phyloP scores from a whole-genome alignment of 805 yeast species.

The Cyberlindnera veronae region DNA sequence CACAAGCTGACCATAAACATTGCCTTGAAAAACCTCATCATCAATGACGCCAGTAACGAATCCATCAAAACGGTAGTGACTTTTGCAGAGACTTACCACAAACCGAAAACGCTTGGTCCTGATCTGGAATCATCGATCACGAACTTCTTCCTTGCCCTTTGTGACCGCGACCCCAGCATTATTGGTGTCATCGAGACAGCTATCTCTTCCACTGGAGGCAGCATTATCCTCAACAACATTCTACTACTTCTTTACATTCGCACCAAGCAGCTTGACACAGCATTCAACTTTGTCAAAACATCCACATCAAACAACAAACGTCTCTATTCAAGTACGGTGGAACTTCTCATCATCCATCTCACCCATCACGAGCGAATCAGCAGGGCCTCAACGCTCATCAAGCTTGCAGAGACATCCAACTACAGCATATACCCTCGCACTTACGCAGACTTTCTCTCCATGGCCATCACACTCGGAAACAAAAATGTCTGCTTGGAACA shows the following conservation, averaged over 20 bases:
- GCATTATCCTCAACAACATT: neutral
- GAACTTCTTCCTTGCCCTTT: neutral
- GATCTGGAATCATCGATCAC: neutral
- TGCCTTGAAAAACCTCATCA: neutral
- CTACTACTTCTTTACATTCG: conserved; percentile 12
- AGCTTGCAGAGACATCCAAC: conserved; percentile 1
- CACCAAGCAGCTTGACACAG: conserved; percentile 5
- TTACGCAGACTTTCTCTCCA: conserved; percentile 7
- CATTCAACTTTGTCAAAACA: conserved; percentile 5
- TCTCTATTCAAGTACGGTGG: conserved; percentile 9
- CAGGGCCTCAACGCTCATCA: conserved; percentile 9
- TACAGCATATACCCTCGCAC: conserved; percentile 19
- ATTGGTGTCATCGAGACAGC: neutral
- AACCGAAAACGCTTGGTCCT: neutral
- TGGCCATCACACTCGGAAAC: conserved; percentile 11
- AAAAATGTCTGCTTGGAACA: conserved; percentile 3
- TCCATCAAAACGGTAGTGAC: neutral
- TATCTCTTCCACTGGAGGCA: neutral
- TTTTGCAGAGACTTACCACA: neutral
- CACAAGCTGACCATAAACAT: neutral
- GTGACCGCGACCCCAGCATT: neutral
- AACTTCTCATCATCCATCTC: conserved; percentile 14
- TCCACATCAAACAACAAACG: neutral
- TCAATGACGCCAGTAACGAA: neutral
- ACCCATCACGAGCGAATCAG: conserved; percentile 7